phyloP scores from a whole-genome alignment of 2,329 filamentous ascomycete genomes.

The Aspergillus vadensis region DNA sequence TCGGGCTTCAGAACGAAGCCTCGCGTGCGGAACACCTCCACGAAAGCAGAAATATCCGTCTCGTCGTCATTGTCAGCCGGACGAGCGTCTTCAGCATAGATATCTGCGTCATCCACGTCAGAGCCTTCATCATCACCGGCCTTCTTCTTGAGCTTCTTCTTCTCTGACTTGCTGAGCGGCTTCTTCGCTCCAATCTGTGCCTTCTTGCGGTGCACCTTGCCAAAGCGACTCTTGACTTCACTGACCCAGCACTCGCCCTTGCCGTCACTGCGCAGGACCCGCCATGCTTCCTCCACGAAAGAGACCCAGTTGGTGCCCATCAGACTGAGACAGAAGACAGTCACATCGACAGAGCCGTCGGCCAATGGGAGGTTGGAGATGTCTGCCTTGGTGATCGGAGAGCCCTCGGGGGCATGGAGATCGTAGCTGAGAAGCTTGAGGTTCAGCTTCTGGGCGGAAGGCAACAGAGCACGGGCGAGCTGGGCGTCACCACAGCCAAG shows the following conservation, averaged over 20 bases:
- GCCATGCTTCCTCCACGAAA: conserved; percentile 94
- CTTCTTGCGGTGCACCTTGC: conserved; percentile 55
- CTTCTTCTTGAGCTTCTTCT: conserved; percentile 49
- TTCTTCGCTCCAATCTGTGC: conserved; percentile 41
- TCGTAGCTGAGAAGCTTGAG: conserved; percentile 83
- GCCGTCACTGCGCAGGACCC: conserved; percentile 83
- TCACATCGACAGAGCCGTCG: conserved; percentile 77
- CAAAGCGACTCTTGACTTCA: conserved; percentile 94
- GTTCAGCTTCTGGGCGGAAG: conserved; percentile 65
- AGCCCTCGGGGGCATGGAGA: conserved; percentile 69
- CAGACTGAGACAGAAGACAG: conserved; percentile 91
- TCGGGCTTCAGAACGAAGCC: conserved; percentile 81
- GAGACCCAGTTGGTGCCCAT: conserved; percentile 99
- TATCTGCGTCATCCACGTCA: conserved; percentile 53
- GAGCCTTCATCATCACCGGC: conserved; percentile 50
- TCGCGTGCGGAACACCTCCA: conserved; percentile 75
- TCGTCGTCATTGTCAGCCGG: conserved; percentile 65
- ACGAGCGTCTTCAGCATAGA: conserved; percentile 53
- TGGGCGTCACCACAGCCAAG: conserved; percentile 91
- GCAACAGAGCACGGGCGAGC: conserved; percentile 67
- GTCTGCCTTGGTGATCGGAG: conserved; percentile 82
- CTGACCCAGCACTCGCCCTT: conserved; percentile 88
- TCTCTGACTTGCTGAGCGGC: conserved; percentile 44
- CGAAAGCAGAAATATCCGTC: conserved; percentile 84
- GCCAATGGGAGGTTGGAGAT: conserved; percentile 78